Evolutionary conservation across 108 stramenopile species (phyloP), one percentile per base, ranked within the genome.

Genomic region (Epithemia pelagica): DNA sequence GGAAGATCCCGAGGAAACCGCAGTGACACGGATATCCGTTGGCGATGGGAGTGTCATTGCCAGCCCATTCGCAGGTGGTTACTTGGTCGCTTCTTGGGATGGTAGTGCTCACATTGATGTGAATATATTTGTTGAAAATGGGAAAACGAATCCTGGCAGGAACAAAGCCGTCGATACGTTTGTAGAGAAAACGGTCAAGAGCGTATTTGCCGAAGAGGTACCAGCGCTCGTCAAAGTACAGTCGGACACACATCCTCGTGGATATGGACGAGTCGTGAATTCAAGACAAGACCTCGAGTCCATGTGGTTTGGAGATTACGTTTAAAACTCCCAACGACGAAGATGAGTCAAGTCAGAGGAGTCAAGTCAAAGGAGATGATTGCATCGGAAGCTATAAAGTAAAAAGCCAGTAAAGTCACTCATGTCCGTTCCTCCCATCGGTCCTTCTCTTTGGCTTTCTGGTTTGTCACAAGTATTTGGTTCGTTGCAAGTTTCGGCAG

Each of bases 201-300:
- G n/a, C n/a, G n/a, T n/a, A n/a, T n/a, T n/a, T n/a, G n/a, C n/a
- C n/a, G 29, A 84, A 88, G 32, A 46, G 37, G 15, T 46, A 5
- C 37, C 37, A 46, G 5, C 10, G 10, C 37, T 46, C 15, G 5
- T 15, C 15, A 5, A 15, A 46, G 37, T 46, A 10, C 37, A 46
- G 37, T 59, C 57, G 0, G 79, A 83, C 59, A 66, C 71, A 21
- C 78, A 79, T 61, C 82, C 82, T 33, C 72, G 82, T 24, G 82
- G 82, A 55, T 32, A 56, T 31, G 79, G 79, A 1, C 73, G 78
- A 7, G 79, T 83, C 0, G 66, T 83, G 5, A 77, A 73, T 32
- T 74, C 74, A 29, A 51, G 59, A 23, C 57, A 57, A 7, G 82
- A 83, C 46, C 20, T 78, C 2, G 67, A 32, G n/a, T n/a, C n/a